These are phyloP conservation scores for Mycena sanguinolenta DNA, from an alignment of 768 basidiomycete species.

Conservation along the genomic window DNA sequence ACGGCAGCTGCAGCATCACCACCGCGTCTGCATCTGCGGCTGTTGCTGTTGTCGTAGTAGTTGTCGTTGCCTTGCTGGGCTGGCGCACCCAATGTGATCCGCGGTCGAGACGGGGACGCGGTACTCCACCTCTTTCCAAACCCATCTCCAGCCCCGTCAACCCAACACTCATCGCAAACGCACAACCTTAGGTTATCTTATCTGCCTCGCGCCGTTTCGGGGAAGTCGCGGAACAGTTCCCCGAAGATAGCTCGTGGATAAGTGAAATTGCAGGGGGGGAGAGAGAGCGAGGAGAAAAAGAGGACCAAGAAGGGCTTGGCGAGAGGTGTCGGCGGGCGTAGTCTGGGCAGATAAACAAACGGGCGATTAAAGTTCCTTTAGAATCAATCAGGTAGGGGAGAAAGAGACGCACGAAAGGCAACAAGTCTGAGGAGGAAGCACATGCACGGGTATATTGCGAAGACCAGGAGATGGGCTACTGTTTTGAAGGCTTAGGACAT, in stretches of 20 bases:
- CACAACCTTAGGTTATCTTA: not conserved
- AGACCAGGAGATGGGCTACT: not conserved
- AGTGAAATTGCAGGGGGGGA: constrained; percentile 17
- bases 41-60: no score
- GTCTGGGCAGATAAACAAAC: constrained; percentile 30
- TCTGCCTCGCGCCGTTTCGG: not conserved
- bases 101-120: no score
- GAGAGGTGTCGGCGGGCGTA: constrained; percentile 23
- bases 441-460: not conserved
- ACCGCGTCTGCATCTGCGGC: no score
- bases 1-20: no score
- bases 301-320: constrained; percentile 16
- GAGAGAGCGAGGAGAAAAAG: constrained; percentile 24
- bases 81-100: no score
- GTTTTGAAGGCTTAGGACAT: not conserved
- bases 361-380: no score
- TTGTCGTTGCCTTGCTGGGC: no score
- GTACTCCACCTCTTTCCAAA: no score
- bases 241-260: constrained; percentile 3
- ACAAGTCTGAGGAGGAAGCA: not conserved
- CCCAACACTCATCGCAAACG: not conserved
- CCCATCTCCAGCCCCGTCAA: no score
- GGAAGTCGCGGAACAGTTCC: not conserved
- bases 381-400: no score
- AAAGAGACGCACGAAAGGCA: constrained; percentile 24